Evolutionary conservation across 306 rosid species (phyloP).

Genomic region (Mimosa pudica): DNA sequence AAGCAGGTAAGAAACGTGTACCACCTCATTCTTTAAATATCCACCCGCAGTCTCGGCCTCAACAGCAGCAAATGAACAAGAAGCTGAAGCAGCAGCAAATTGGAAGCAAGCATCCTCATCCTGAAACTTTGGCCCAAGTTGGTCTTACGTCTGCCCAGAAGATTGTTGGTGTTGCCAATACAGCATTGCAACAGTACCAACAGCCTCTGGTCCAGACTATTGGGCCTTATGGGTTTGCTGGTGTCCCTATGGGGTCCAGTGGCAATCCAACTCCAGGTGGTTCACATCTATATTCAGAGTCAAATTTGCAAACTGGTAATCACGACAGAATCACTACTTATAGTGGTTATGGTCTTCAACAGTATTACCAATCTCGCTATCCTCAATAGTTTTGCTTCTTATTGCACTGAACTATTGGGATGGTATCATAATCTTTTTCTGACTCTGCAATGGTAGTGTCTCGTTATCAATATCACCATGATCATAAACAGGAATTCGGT

Average conservation of each 20-base stretch:
- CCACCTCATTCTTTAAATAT: slow-evolving; percentile 45
- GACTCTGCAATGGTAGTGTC: slow-evolving; percentile 34
- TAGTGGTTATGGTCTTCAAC: slow-evolving; percentile 62
- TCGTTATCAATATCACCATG: slow-evolving; percentile 20
- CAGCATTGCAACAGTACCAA: slow-evolving; percentile 47
- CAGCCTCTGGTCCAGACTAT: slow-evolving; percentile 47
- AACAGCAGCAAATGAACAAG: slow-evolving; percentile 33
- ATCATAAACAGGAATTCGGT: slow-evolving; percentile 38
- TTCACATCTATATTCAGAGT: slow-evolving; percentile 57
- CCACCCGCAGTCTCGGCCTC: slow-evolving; percentile 34
- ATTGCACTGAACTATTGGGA: slow-evolving; percentile 38
- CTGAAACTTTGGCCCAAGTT: slow-evolving; percentile 33
- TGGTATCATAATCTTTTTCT: slow-evolving; percentile 36
- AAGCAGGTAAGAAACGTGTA: slow-evolving; percentile 41
- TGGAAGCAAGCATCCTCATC: slow-evolving; percentile 52
- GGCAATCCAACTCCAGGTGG: slow-evolving; percentile 51
- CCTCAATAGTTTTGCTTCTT: slow-evolving; percentile 52
- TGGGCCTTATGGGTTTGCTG: slow-evolving; percentile 56
- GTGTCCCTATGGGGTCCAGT: slow-evolving; percentile 57
- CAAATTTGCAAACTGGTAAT: slow-evolving; percentile 47
- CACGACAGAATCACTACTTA: slow-evolving; percentile 49
- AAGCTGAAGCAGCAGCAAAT: slow-evolving; percentile 30
- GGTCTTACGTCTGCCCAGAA: slow-evolving; percentile 38
- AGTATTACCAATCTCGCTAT: slow-evolving; percentile 54
- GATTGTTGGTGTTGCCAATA: slow-evolving; percentile 34